Base-by-base conservation (phyloP, 1,284 basidiomycete genomes). In the Tilletia setariae region DNA sequence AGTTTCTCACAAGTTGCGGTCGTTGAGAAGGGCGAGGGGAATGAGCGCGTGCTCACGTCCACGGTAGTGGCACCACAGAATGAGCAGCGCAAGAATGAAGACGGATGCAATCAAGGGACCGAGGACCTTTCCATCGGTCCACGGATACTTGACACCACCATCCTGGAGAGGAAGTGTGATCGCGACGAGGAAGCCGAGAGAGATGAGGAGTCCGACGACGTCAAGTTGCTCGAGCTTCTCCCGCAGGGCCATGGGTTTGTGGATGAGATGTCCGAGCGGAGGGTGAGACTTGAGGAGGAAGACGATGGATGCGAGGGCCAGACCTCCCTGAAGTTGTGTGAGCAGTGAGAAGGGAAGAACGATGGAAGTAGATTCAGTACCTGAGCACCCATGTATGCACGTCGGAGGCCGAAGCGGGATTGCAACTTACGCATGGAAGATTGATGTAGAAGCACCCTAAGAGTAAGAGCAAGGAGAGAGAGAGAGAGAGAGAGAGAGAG, bases 301-400 rank as follows among this genome's bases (percentile, higher is more conserved):
- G 53, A 59, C 53, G 53, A 59, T 59, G n/a, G 53, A 59, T 6
- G 53, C 53, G 19, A 59, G 25, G 8, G 53, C n/a, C 19, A 63
- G 19, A 9, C 30, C 61, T 7, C 61, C 61, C 15, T n/a, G n/a
- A n/a, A n/a, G n/a, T n/a, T n/a, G n/a, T n/a, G n/a, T n/a, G n/a
- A n/a, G n/a, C n/a, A n/a, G n/a, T n/a, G n/a, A n/a, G n/a, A n/a
- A n/a, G n/a, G n/a, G n/a, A n/a, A n/a, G n/a, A n/a, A n/a, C n/a
- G n/a, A n/a, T n/a, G n/a, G n/a, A n/a, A n/a, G n/a, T n/a, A n/a
- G n/a, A n/a, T n/a, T n/a, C n/a, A n/a, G n/a, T n/a, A n/a, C n/a
- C n/a, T n/a, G n/a, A n/a, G n/a, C n/a, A n/a, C n/a, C n/a, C n/a
- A n/a, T n/a, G n/a, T n/a, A n/a, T n/a, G n/a, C n/a, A n/a, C n/a